These are phyloP conservation scores for Croton laevigatus DNA, from an alignment of 441 rosid genomes.

Conservation along the genomic window DNA sequence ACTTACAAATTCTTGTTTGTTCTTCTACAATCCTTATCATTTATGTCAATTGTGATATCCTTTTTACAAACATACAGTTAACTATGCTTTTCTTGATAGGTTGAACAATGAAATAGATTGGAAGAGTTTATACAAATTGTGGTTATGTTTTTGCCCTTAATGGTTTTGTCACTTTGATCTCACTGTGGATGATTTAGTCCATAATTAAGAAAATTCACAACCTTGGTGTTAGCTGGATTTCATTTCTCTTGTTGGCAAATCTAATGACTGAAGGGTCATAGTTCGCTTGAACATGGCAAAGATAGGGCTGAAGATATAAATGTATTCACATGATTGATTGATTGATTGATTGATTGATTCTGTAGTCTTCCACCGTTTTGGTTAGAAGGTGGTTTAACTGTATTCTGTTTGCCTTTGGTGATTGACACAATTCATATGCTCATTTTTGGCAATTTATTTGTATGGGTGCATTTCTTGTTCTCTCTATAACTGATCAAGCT, in stretches of 20 bases:
- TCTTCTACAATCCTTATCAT: neutral
- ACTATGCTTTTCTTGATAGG: neutral
- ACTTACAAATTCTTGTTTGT: neutral
- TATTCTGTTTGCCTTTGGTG: neutral
- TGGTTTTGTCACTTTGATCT: neutral
- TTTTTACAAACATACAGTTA: neutral
- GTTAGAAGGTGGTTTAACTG: neutral
- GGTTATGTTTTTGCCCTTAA: neutral
- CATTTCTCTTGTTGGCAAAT: neutral
- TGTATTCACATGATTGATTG: neutral
- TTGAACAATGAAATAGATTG: neutral
- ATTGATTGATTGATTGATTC: neutral
- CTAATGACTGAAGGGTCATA: neutral
- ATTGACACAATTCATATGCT: neutral
- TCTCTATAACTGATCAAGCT: neutral
- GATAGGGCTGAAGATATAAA: neutral
- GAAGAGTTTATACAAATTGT: neutral
- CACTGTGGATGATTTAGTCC: neutral
- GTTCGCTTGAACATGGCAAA: neutral
- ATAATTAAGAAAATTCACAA: neutral
- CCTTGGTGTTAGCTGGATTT: neutral
- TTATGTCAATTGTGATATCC: neutral
- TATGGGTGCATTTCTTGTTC: neutral
- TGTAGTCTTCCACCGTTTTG: too few relatives aligned
- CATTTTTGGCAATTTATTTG: neutral